Conservation (phyloP, 2,329 filamentous ascomycete species). For the Fusarium sp. region DNA sequence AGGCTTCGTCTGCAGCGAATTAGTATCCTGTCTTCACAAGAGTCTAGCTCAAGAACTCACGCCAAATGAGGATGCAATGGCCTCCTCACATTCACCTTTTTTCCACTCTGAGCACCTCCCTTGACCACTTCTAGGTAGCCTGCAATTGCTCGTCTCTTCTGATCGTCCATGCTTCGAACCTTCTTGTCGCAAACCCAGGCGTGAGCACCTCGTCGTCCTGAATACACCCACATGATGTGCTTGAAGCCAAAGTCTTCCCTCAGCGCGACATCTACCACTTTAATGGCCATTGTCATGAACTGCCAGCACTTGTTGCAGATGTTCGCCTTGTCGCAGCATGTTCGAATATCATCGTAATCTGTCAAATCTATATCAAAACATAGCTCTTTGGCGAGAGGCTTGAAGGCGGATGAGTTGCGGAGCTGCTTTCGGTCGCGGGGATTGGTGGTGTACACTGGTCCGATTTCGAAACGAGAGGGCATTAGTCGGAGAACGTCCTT, state of each 20-base stretch:
- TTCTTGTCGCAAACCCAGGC: slow-evolving; percentile 97
- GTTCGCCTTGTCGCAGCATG: slow-evolving; percentile 91
- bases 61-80: slow-evolving; percentile 90
- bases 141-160: slow-evolving; percentile 83
- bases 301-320: slow-evolving; percentile 96
- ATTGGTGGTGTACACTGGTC: slow-evolving; percentile 94
- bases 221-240: slow-evolving; percentile 99
- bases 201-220: slow-evolving; percentile 93
- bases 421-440: slow-evolving; percentile 92
- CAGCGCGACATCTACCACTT: slow-evolving; percentile 86
- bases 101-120: slow-evolving; percentile 85
- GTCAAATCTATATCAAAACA: slow-evolving; percentile 99
- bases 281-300: slow-evolving; percentile 98
- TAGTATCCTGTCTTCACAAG: slow-evolving; percentile 10
- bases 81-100: slow-evolving; percentile 83
- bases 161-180: slow-evolving; percentile 85
- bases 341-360: slow-evolving; percentile 96
- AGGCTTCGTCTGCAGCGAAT: slow-evolving; percentile 73
- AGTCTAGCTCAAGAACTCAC: slow-evolving; percentile 53
- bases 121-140: slow-evolving; percentile 91
- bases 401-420: slow-evolving; percentile 82
- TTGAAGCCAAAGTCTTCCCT: slow-evolving; percentile 96
- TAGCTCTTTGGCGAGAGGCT: slow-evolving; percentile 88
- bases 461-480: slow-evolving; percentile 96
- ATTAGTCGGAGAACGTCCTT: slow-evolving; percentile 91